These are phyloP conservation scores for Pestalotiopsis sp. DNA, from an alignment of 2,329 filamentous ascomycete genomes.

Conservation along the genomic window DNA sequence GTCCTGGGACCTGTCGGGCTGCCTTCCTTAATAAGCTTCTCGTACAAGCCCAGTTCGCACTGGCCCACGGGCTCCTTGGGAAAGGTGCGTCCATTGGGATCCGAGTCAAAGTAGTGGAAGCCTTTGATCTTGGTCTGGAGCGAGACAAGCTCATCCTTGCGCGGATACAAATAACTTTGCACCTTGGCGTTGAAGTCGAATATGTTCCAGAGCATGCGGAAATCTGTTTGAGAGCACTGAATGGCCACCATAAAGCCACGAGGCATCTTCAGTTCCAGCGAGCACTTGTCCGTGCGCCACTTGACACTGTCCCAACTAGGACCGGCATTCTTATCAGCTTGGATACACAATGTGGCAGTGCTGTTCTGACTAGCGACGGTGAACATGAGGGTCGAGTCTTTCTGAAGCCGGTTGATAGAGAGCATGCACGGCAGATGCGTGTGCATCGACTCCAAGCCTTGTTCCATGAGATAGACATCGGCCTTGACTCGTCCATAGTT, in stretches of 20 bases:
- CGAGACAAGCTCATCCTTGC: slow-evolving; percentile 67
- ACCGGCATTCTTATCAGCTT: slow-evolving; percentile 65
- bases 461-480: slow-evolving; percentile 72
- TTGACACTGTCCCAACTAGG: slow-evolving; percentile 80
- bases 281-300: slow-evolving; percentile 70
- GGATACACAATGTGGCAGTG: slow-evolving; percentile 72
- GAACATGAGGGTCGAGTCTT: slow-evolving; percentile 69
- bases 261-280: slow-evolving; percentile 69
- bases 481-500: slow-evolving; percentile 78
- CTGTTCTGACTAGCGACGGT: slow-evolving; percentile 79
- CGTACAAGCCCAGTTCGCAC: slow-evolving; percentile 76
- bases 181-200: slow-evolving; percentile 82
- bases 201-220: slow-evolving; percentile 76
- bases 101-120: slow-evolving; percentile 80
- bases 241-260: slow-evolving; percentile 74
- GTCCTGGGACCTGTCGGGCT: slow-evolving; percentile 72
- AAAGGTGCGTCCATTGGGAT: slow-evolving; percentile 69
- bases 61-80: slow-evolving; percentile 71
- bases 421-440: slow-evolving; percentile 73
- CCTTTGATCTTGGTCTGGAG: slow-evolving; percentile 70
- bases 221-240: slow-evolving; percentile 74
- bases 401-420: slow-evolving; percentile 70
- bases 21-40: slow-evolving; percentile 65
- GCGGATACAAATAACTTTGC: slow-evolving; percentile 67
- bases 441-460: slow-evolving; percentile 66